Conservation (phyloP, 1,284 basidiomycete species). For the Cutaneotrichosporon arboriforme region DNA sequence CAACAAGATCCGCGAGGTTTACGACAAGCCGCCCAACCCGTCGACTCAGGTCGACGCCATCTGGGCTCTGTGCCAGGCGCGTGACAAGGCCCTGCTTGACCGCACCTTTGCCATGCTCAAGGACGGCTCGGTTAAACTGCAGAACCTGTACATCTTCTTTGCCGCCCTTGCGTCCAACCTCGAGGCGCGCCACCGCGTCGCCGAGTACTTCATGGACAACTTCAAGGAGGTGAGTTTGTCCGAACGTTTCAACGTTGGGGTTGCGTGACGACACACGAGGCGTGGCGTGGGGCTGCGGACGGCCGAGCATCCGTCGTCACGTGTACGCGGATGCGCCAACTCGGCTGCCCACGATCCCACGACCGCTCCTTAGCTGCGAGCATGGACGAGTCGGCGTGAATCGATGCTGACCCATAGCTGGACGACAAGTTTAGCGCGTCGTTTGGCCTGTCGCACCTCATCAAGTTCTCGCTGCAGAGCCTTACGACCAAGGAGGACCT, state of each 20-base stretch:
- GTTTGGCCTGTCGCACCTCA: slow-evolving; percentile 52
- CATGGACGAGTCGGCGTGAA: background rate
- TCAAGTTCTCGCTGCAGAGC: slow-evolving; percentile 56
- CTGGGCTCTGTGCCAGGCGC: slow-evolving; percentile 47
- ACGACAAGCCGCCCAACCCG: slow-evolving; percentile 68
- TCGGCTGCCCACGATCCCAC: background rate
- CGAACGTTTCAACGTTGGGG: no score
- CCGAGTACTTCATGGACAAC: slow-evolving; percentile 55
- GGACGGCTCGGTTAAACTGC: slow-evolving; percentile 55
- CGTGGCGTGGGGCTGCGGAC: no score
- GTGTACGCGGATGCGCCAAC: no score
- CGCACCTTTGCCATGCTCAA: slow-evolving; percentile 58
- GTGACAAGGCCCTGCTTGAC: slow-evolving; percentile 50
- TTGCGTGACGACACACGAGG: no score
- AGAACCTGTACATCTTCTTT: slow-evolving; percentile 58
- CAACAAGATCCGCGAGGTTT: slow-evolving; percentile 64
- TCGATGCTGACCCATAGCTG: slow-evolving; percentile 49
- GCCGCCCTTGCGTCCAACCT: slow-evolving; percentile 46
- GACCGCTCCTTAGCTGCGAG: no score
- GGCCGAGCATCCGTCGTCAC: background rate
- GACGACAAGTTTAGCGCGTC: slow-evolving; percentile 66
- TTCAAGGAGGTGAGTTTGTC: slow-evolving; percentile 56
- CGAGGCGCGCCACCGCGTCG: slow-evolving; percentile 34
- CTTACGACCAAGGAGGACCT: slow-evolving; percentile 68
- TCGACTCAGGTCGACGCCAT: slow-evolving; percentile 64